Conservation (phyloP, 2,329 filamentous ascomycete genomes). For the Ceratocystis albifundus region DNA sequence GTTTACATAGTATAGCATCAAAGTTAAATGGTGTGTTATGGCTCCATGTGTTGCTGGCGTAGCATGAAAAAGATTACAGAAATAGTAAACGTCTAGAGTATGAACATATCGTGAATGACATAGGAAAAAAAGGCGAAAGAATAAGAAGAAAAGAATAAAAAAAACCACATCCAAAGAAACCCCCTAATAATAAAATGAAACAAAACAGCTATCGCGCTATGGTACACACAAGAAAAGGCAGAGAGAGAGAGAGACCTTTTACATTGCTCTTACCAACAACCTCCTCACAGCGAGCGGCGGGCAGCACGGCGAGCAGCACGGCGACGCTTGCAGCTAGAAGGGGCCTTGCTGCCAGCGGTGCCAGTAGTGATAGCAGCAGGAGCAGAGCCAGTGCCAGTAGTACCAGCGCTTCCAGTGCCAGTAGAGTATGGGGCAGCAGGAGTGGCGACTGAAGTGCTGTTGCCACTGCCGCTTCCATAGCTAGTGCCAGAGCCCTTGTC, state of each 20-base stretch:
- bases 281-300: constrained; percentile 1
- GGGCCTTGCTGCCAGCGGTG: not conserved
- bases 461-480: not conserved
- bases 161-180: not conserved
- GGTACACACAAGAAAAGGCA: not conserved
- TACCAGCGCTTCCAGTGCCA: not conserved
- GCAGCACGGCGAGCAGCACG: constrained; percentile 15
- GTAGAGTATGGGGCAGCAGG: constrained; percentile 3
- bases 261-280: not conserved
- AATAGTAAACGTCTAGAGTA: constrained; percentile 7
- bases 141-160: constrained; percentile 13
- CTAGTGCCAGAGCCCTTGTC: constrained; percentile 1
- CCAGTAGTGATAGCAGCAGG: not conserved
- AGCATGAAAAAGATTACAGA: not conserved
- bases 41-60: not conserved
- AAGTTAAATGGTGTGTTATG: not conserved
- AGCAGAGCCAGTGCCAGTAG: not conserved
- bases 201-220: not conserved
- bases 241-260: not conserved
- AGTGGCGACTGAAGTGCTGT: not conserved
- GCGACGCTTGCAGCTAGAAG: constrained; percentile 18
- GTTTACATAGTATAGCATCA: not conserved
- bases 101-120: constrained; percentile 15
- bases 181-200: not conserved
- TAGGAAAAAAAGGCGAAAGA: constrained; percentile 23